Conservation (phyloP, 1,139 yeast genomes). For the Starmera stellimalicola region DNA sequence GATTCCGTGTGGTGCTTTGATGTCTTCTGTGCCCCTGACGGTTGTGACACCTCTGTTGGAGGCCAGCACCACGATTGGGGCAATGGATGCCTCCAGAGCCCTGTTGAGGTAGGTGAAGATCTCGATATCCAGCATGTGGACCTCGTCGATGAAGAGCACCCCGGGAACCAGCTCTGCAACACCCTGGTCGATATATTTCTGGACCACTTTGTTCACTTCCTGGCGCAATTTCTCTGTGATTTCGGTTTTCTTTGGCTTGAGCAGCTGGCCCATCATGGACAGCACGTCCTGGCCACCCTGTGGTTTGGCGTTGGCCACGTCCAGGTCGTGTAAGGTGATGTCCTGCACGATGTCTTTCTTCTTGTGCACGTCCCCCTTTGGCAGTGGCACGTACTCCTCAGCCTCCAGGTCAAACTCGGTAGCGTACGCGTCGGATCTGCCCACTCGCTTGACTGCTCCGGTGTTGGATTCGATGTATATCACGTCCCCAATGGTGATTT, state of each 20-base stretch:
- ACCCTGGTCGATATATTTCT: conserved; percentile 94
- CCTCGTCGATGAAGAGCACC: conserved; percentile 94
- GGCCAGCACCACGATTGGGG: conserved; percentile 92
- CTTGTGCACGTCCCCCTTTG: conserved; percentile 98
- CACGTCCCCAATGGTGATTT: conserved; percentile 92
- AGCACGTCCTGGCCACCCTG: conserved; percentile 98
- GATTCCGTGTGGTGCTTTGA: conserved; percentile 89
- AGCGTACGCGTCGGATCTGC: conserved; percentile 96
- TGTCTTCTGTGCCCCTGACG: conserved; percentile 84
- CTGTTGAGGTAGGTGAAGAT: conserved; percentile 89
- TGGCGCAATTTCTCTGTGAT: conserved; percentile 90
- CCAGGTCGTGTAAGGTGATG: conserved; percentile 91
- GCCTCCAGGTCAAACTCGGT: conserved; percentile 98
- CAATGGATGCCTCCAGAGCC: conserved; percentile 85
- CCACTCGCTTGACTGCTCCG: conserved; percentile 95
- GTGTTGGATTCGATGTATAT: conserved; percentile 96
- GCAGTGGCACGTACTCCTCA: conserved; percentile 96
- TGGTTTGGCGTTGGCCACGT: conserved; percentile 93
- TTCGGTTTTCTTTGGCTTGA: conserved; percentile 97
- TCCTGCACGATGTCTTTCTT: conserved; percentile 98
- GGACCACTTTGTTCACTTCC: conserved; percentile 93
- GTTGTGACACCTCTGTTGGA: conserved; percentile 92
- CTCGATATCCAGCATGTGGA: conserved; percentile 94
- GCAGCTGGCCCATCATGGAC: conserved; percentile 97
- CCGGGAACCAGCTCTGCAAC: conserved; percentile 98